Evolutionary conservation across 2,329 filamentous ascomycete species (phyloP).

Genomic region (Sclerotinia nivalis): DNA sequence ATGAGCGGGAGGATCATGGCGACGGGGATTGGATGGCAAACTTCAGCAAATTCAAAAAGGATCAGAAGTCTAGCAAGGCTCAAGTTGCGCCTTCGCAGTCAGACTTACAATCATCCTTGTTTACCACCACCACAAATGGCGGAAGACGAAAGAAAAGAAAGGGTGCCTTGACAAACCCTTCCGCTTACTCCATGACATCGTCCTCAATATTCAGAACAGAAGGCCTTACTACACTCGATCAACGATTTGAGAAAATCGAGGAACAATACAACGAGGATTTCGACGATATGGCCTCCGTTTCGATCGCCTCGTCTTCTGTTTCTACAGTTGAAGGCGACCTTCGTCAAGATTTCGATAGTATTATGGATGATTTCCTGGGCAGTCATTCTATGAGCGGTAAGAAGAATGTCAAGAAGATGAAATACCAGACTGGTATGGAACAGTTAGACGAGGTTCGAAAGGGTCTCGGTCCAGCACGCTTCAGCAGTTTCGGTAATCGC

Average conservation of each 20-base stretch:
- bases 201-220: slow-evolving; percentile 86
- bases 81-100: slow-evolving; percentile 53
- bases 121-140: slow-evolving; percentile 75
- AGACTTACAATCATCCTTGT: slow-evolving; percentile 67
- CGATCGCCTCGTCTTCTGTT: slow-evolving; percentile 62
- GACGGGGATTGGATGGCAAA: slow-evolving; percentile 87
- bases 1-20: slow-evolving; percentile 59
- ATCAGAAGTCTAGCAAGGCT: slow-evolving; percentile 56
- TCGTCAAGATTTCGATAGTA: slow-evolving; percentile 78
- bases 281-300: slow-evolving; percentile 61
- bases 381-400: slow-evolving; percentile 71
- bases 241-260: slow-evolving; percentile 88
- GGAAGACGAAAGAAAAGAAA: slow-evolving; percentile 92
- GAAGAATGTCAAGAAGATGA: slow-evolving; percentile 75
- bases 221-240: slow-evolving; percentile 80
- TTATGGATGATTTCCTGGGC: slow-evolving; percentile 91
- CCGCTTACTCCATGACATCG: slow-evolving; percentile 88
- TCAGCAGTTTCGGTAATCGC: slow-evolving; percentile 42
- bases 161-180: slow-evolving; percentile 84
- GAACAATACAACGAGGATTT: slow-evolving; percentile 71
- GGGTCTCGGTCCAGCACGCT: slow-evolving; percentile 73
- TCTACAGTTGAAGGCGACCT: slow-evolving; percentile 69
- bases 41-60: slow-evolving; percentile 92
- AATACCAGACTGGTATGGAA: slow-evolving; percentile 76
- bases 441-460: slow-evolving; percentile 88